phyloP scores from a whole-genome alignment of 805 yeast species.

The Wickerhamiella galacta region DNA sequence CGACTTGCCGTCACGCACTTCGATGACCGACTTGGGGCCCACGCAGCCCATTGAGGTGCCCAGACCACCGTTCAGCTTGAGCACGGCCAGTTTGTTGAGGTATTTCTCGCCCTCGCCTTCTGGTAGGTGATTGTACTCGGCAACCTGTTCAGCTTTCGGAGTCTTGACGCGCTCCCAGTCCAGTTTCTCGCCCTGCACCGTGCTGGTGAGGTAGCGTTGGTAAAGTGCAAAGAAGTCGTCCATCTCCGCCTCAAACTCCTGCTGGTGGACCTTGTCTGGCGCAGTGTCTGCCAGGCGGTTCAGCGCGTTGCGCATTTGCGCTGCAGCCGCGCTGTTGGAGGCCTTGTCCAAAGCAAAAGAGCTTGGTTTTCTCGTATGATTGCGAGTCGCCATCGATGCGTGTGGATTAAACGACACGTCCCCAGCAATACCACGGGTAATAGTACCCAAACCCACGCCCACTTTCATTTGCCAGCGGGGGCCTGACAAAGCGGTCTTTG shows the following conservation, averaged over 20 bases:
- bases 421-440: too few relatives aligned
- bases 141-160: slow-evolving; percentile 79
- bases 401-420: too few relatives aligned
- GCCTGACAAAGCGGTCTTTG: too few relatives aligned
- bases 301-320: slow-evolving; percentile 93
- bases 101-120: slow-evolving; percentile 21
- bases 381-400: too few relatives aligned
- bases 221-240: slow-evolving; percentile 86
- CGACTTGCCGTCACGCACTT: slow-evolving; percentile 96
- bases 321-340: slow-evolving; percentile 87
- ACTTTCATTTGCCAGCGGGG: too few relatives aligned
- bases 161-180: slow-evolving; percentile 95
- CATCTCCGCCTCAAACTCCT: slow-evolving; percentile 73
- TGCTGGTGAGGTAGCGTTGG: slow-evolving; percentile 80
- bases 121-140: slow-evolving; percentile 46
- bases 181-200: slow-evolving; percentile 67
- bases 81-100: slow-evolving; percentile 76
- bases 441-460: too few relatives aligned
- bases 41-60: slow-evolving; percentile 99
- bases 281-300: slow-evolving; percentile 81
- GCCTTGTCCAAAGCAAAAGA: slow-evolving; percentile 71
- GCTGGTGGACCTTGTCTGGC: slow-evolving; percentile 25
- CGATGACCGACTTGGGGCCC: slow-evolving; percentile 95
- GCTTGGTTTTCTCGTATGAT: slow-evolving; percentile 12
- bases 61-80: slow-evolving; percentile 93